Base-by-base conservation (phyloP, 169 alveolate genomes). In the Babesia sp. region DNA sequence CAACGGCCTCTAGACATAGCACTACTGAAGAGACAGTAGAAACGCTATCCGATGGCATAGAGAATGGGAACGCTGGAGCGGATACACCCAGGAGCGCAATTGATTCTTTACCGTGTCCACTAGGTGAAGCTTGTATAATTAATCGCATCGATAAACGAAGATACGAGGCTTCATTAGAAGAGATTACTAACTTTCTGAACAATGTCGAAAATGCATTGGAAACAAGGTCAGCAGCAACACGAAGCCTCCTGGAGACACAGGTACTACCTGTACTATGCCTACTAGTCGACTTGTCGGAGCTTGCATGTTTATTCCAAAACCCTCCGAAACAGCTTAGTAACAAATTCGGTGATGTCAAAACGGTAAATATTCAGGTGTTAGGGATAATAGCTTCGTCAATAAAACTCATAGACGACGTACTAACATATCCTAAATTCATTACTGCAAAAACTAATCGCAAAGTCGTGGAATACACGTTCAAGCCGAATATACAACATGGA, bases 201-300 rank as follows among this genome's bases (percentile, higher is more conserved):
- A 44, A 26, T 3, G 68, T 80, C 36, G 58, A 50, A 22, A 58
- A 22, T 11, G 88, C 60, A 7, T 28, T 61, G 22, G 55, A 33
- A n/a, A 34, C 46, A 16, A 14, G 50, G 18, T 26, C 58, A 9
- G 37, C n/a, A 4, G 79, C 60, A 28, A 54, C 71, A 22, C 42
- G 83, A 24, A 58, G 64, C 37, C 42, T 80, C 34, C 54, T 80
- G 29, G 88, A 80, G 18, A 70, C 4, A 29, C 84, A 80, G 71
- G 44, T 68, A 37, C 28, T 71, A 14, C 71, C 60, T 22, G 70
- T 57, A 28, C 41, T 80, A 18, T 71, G 61, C 46, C 42, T 37
- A 7, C 54, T 80, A 44, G 29, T 69, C n/a, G 12, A 18, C 24
- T 16, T 80, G 50, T 29, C 39, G 34, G 71, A 71, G 14, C 61